These are phyloP conservation scores for Trichoderma endophyticum DNA, from an alignment of 2,329 filamentous ascomycete species.

Conservation along the genomic window DNA sequence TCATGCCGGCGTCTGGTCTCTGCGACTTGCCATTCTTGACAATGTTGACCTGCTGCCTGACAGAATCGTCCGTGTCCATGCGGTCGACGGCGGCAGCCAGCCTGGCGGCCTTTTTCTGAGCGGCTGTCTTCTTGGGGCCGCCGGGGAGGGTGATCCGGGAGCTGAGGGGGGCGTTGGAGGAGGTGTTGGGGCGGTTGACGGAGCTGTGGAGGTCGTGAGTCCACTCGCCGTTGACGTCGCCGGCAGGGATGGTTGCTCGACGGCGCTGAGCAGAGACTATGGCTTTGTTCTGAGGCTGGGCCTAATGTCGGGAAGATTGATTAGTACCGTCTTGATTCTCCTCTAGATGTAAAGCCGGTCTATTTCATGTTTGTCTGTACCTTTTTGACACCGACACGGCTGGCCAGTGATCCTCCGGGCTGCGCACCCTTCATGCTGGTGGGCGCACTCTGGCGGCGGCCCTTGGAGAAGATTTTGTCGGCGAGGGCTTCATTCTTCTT, in stretches of 20 bases:
- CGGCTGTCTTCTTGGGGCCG: background rate
- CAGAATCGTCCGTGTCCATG: slow-evolving; percentile 35
- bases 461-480: slow-evolving; percentile 64
- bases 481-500: slow-evolving; percentile 72
- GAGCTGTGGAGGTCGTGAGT: slow-evolving; percentile 64
- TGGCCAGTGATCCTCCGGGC: slow-evolving; percentile 59
- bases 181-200: slow-evolving; percentile 33
- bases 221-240: slow-evolving; percentile 66
- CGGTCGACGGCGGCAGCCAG: slow-evolving; percentile 46
- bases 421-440: slow-evolving; percentile 40
- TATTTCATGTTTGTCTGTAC: slow-evolving; percentile 36
- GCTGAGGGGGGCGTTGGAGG: slow-evolving; percentile 40
- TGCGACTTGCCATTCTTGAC: slow-evolving; percentile 13
- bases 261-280: slow-evolving; percentile 23
- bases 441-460: slow-evolving; percentile 57
- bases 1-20: slow-evolving; percentile 50
- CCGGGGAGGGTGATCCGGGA: slow-evolving; percentile 45
- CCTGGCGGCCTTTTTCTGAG: slow-evolving; percentile 29
- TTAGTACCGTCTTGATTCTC: background rate
- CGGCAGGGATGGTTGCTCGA: slow-evolving; percentile 39
- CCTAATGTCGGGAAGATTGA: background rate
- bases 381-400: slow-evolving; percentile 72
- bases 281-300: slow-evolving; percentile 28
- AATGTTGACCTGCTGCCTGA: slow-evolving; percentile 37
- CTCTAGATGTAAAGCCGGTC: background rate